phyloP scores from a whole-genome alignment of 139 green algal species.

The Spirogloea muscicola region DNA sequence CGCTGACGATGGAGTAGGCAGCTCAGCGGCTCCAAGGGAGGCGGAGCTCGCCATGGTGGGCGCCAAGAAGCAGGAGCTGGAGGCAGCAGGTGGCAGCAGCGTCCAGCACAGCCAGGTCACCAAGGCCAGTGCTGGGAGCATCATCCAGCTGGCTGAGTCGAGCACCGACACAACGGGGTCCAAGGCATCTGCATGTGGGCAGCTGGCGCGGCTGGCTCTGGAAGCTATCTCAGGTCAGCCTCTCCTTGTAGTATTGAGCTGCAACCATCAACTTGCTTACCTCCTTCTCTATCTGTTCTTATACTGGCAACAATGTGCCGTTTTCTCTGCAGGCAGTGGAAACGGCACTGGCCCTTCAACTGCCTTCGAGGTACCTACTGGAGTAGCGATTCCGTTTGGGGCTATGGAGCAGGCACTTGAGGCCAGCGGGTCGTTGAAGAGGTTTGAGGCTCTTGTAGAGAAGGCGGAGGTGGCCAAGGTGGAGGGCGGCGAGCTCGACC shows the following conservation, averaged over 20 bases:
- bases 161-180: slow-evolving; percentile 59
- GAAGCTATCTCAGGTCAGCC: background rate
- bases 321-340: too few species aligned
- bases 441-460: slow-evolving; percentile 17
- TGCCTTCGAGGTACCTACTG: slow-evolving; percentile 63
- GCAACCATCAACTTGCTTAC: background rate
- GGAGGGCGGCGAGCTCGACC: slow-evolving; percentile 16
- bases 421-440: background rate
- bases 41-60: background rate
- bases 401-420: slow-evolving; percentile 66
- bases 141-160: too few species aligned
- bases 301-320: too few species aligned
- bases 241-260: background rate
- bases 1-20: background rate
- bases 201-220: slow-evolving; percentile 50
- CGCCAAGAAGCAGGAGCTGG: too few species aligned
- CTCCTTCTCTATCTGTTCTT: too few species aligned
- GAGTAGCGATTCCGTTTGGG: slow-evolving; percentile 82
- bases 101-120: too few species aligned
- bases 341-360: too few species aligned
- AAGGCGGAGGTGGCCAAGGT: slow-evolving; percentile 13
- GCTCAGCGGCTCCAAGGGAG: background rate
- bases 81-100: too few species aligned
- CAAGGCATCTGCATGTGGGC: slow-evolving; percentile 77
- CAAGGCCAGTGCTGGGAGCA: too few species aligned